Conservation (phyloP, 345 rosid genomes). For the Linum tenue region DNA sequence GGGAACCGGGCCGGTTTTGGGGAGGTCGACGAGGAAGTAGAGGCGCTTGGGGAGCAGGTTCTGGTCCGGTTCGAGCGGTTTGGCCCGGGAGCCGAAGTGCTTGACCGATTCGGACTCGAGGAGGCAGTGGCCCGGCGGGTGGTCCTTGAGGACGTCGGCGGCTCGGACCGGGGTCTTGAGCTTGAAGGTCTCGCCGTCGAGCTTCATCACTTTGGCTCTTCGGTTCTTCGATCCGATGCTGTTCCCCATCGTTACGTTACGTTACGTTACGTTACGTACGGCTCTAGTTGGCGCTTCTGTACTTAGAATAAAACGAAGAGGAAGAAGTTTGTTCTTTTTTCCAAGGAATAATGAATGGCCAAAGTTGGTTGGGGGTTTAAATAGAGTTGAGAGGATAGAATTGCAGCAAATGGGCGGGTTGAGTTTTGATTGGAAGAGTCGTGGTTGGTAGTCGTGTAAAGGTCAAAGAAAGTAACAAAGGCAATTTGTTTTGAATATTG, state of each 20-base stretch:
- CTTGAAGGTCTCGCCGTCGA: constrained; percentile 73
- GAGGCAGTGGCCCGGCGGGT: constrained; percentile 54
- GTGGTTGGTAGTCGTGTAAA: not conserved
- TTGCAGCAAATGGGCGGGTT: too few relatives aligned
- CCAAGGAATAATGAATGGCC: not conserved
- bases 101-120: constrained; percentile 73
- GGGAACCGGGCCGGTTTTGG: constrained; percentile 18
- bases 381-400: too few relatives aligned
- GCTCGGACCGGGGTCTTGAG: constrained; percentile 70
- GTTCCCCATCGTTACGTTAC: constrained; percentile 51
- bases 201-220: constrained; percentile 68
- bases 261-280: too few relatives aligned
- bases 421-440: not conserved
- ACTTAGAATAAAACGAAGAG: too few relatives aligned
- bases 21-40: constrained; percentile 75
- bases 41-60: constrained; percentile 60
- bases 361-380: not conserved
- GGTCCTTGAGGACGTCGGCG: constrained; percentile 49
- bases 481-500: not conserved
- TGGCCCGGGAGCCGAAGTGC: constrained; percentile 65
- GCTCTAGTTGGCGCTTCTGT: too few relatives aligned
- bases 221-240: constrained; percentile 45
- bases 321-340: too few relatives aligned
- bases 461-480: not conserved
- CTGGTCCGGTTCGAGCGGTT: constrained; percentile 51